These are phyloP conservation scores for Domatiomyces globalis DNA, from an alignment of 2,329 filamentous ascomycete species.

Conservation along the genomic window DNA sequence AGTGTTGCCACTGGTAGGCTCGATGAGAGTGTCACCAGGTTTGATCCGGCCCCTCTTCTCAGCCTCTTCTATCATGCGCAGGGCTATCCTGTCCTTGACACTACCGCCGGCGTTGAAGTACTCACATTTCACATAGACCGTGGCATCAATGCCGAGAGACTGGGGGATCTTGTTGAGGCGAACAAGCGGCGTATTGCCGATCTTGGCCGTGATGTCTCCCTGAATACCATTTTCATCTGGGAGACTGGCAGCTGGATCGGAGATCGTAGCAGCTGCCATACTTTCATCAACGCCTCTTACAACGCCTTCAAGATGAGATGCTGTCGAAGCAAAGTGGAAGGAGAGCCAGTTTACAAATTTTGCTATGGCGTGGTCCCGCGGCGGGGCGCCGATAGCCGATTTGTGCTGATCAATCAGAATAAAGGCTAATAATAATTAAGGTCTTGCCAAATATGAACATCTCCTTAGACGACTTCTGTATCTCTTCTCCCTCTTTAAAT, in stretches of 20 bases:
- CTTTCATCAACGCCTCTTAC: neutral
- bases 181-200: slow-evolving; percentile 92
- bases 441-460: too few species aligned
- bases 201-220: slow-evolving; percentile 24
- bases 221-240: neutral
- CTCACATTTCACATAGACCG: slow-evolving; percentile 83
- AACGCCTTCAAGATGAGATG: neutral
- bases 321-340: too few species aligned
- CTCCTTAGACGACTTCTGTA: too few species aligned
- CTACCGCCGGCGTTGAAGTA: slow-evolving; percentile 89
- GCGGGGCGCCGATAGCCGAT: too few species aligned
- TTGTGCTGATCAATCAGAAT: too few species aligned
- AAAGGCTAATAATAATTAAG: too few species aligned
- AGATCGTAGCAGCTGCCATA: neutral
- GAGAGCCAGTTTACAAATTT: too few species aligned
- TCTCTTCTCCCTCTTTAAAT: too few species aligned
- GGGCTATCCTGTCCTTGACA: slow-evolving; percentile 86
- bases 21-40: slow-evolving; percentile 91
- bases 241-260: neutral
- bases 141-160: slow-evolving; percentile 74
- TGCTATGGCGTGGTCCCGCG: too few species aligned
- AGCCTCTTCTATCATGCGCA: slow-evolving; percentile 94
- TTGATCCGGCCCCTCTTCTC: slow-evolving; percentile 86
- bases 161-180: slow-evolving; percentile 85
- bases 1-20: slow-evolving; percentile 95